phyloP scores from a whole-genome alignment of 129 eudicot species.

The Flaveria sonorensis region DNA sequence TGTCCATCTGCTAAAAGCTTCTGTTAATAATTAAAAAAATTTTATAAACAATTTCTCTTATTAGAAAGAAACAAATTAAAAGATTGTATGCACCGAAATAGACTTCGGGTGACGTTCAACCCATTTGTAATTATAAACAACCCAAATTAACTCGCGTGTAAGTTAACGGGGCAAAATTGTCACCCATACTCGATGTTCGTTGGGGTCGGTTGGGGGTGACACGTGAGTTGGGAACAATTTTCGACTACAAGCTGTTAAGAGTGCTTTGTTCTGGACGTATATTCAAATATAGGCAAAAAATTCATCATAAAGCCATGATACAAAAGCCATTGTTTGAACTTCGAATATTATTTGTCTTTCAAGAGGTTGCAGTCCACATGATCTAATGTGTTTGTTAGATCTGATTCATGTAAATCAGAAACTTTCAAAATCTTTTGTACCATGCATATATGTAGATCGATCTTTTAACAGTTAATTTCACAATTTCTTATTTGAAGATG shows the following conservation, averaged over 20 bases:
- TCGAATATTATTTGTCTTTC: neutral
- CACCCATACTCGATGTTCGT: neutral
- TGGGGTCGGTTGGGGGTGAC: neutral
- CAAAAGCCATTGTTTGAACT: neutral
- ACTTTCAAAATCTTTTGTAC: neutral
- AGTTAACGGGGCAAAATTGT: neutral
- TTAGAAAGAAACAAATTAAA: neutral
- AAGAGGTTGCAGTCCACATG: constrained; percentile 12
- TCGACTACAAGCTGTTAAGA: neutral
- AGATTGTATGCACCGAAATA: neutral
- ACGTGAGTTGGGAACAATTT: neutral
- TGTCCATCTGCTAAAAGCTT: neutral
- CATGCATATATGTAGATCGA: neutral
- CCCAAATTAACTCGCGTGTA: neutral
- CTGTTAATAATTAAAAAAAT: neutral
- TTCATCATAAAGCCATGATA: neutral
- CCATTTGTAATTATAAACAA: neutral
- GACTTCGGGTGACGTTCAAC: constrained; percentile 3
- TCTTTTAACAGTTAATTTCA: neutral
- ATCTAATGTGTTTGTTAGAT: neutral
- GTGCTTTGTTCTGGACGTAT: constrained; percentile 7
- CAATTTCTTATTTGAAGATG: neutral
- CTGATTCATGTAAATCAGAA: neutral
- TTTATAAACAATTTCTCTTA: neutral
- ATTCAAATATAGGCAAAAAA: constrained; percentile 11